phyloP scores from a whole-genome alignment of 2,329 filamentous ascomycete genomes.

The Paraphoma chrysanthemicola region DNA sequence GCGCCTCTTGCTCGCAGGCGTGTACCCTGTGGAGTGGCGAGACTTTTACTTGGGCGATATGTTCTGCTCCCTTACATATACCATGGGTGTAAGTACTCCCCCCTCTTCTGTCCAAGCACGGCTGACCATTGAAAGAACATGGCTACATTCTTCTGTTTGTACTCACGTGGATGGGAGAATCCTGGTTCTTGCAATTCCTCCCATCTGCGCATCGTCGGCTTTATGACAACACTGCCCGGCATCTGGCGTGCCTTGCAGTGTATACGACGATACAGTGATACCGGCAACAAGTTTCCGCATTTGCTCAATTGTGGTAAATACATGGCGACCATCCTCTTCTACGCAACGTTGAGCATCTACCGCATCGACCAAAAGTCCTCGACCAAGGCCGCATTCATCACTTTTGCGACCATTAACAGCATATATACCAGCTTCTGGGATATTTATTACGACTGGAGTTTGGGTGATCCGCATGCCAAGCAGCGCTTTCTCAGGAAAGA shows the following conservation, averaged over 20 bases:
- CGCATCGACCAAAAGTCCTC: conserved; percentile 70
- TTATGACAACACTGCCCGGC: conserved; percentile 81
- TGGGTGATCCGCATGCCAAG: conserved; percentile 78
- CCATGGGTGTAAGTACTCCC: conserved; percentile 72
- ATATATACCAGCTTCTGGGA: conserved; percentile 92
- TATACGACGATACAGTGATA: conserved; percentile 86
- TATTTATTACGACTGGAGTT: conserved; percentile 92
- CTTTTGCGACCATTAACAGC: conserved; percentile 80
- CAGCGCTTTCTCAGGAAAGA: conserved; percentile 71
- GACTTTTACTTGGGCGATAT: conserved; percentile 99
- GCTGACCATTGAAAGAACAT: conserved; percentile 66
- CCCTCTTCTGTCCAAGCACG: neutral
- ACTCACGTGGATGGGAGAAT: conserved; percentile 77
- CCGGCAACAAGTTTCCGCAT: conserved; percentile 87
- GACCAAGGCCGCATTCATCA: conserved; percentile 75
- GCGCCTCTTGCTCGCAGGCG: conserved; percentile 81
- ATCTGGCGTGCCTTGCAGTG: conserved; percentile 94
- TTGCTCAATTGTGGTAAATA: conserved; percentile 94
- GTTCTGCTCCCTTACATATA: conserved; percentile 94
- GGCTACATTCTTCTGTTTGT: conserved; percentile 93
- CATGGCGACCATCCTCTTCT: conserved; percentile 79
- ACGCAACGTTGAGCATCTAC: conserved; percentile 80
- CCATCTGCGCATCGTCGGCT: conserved; percentile 82
- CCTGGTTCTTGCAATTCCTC: conserved; percentile 83
- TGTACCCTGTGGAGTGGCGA: conserved; percentile 94